Percentiles rank a stretch among this genome's conserved stretches.
Conservation (phyloP, 148 eudicot species). For the Cornus controversa region DNA sequence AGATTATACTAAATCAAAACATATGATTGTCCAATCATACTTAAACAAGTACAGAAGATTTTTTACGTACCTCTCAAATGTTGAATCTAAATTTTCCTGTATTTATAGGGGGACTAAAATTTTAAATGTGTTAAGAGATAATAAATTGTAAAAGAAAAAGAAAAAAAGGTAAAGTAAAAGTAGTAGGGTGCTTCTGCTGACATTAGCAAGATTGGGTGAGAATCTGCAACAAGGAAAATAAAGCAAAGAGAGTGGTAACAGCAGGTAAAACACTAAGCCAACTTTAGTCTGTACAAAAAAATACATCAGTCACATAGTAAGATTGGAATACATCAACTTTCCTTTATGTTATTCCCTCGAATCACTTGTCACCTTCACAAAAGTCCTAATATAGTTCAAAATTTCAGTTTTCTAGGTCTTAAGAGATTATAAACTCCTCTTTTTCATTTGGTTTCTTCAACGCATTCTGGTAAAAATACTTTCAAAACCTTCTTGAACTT, state of each 20-base stretch:
- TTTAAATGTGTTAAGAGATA: too few relatives aligned
- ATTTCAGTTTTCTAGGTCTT: slow-evolving; percentile 5
- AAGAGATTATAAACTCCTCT: background rate
- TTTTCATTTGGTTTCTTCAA: background rate
- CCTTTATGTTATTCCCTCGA: slow-evolving; percentile 25
- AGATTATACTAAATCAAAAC: too few relatives aligned
- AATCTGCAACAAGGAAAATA: slow-evolving; percentile 33
- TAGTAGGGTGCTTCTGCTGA: slow-evolving; percentile 13
- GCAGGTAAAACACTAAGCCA: background rate
- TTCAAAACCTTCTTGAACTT: background rate
- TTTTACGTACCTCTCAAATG: too few relatives aligned
- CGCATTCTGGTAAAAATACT: background rate
- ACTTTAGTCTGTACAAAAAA: slow-evolving; percentile 29
- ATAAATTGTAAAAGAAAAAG: background rate
- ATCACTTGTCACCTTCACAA: slow-evolving; percentile 28
- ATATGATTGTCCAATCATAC: too few relatives aligned
- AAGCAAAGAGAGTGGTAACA: background rate
- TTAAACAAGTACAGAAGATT: too few relatives aligned
- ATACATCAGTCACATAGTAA: slow-evolving; percentile 23
- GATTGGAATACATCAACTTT: slow-evolving; percentile 29
- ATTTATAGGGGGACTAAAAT: too few relatives aligned
- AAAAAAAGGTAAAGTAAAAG: background rate
- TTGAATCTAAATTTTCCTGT: too few relatives aligned
- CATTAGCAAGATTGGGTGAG: slow-evolving; percentile 24
- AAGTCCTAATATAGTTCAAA: background rate